Percentiles rank a stretch among this genome's conserved stretches.
Conservation (phyloP, 202 grass and related monocot genomes). For the Thinopyrum obtusiflorum region DNA sequence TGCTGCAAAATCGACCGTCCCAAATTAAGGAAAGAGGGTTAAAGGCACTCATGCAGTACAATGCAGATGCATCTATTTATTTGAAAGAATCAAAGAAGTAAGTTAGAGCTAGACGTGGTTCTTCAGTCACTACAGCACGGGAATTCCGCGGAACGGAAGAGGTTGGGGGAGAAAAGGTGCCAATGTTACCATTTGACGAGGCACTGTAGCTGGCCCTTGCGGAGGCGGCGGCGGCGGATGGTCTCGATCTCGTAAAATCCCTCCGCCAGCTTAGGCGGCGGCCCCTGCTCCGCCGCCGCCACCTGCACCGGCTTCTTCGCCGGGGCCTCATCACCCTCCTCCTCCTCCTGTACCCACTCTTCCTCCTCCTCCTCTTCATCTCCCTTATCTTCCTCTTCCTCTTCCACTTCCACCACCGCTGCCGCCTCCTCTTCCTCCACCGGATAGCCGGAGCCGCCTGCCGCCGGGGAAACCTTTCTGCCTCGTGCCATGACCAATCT, state of each 20-base stretch:
- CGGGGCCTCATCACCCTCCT: neutral
- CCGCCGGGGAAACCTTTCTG: constrained; percentile 8
- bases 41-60: too few species aligned
- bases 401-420: neutral
- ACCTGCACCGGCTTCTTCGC: neutral
- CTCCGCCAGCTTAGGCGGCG: constrained; percentile 52
- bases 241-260: constrained; percentile 68
- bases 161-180: too few species aligned
- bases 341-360: neutral
- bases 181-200: constrained; percentile 92
- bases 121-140: too few species aligned
- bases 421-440: neutral
- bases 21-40: too few species aligned
- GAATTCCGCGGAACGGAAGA: too few species aligned
- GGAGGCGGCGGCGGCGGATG: constrained; percentile 55
- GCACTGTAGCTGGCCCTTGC: constrained; percentile 58
- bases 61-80: too few species aligned
- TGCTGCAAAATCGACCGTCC: too few species aligned
- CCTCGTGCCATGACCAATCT: constrained; percentile 30
- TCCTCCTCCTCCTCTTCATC: constrained; percentile 12
- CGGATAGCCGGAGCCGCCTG: constrained; percentile 10
- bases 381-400: neutral
- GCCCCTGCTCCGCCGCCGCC: neutral
- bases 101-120: too few species aligned
- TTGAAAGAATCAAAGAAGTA: too few species aligned